Evolutionary conservation across 768 basidiomycete species (phyloP).

Genomic region (Trametopsis cervina): DNA sequence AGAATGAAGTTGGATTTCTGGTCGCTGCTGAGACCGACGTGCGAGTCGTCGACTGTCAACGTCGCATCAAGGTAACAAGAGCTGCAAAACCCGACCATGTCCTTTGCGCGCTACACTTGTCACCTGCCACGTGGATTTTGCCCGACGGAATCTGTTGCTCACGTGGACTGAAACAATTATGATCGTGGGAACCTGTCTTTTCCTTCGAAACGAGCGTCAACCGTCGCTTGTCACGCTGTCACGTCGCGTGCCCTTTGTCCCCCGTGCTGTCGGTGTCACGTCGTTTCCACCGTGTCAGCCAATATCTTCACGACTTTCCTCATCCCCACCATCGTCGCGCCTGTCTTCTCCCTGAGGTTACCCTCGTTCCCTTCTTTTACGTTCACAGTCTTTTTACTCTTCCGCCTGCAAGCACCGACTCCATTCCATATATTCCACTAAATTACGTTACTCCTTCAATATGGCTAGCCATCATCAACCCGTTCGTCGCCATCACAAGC

Average conservation of each 20-base stretch:
- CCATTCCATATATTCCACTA: background rate
- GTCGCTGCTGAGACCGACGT: background rate
- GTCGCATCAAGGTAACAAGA: background rate
- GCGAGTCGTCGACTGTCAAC: background rate
- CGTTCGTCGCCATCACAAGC: background rate
- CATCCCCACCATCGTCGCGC: background rate
- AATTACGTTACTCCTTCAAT: background rate
- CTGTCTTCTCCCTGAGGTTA: background rate
- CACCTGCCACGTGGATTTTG: no score
- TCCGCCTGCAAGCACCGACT: background rate
- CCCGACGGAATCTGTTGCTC: no score
- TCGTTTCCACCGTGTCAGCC: background rate
- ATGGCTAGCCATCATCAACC: background rate
- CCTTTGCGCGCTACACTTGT: no score
- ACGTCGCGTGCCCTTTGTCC: no score
- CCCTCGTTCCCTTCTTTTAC: background rate
- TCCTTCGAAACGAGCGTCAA: no score
- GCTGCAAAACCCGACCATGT: no score
- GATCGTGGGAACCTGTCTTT: no score
- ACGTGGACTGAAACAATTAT: no score
- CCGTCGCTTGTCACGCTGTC: no score
- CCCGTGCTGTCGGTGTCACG: no score
- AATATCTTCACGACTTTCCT: background rate
- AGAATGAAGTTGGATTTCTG: background rate
- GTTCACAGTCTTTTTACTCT: background rate